Evolutionary conservation across 139 green algal genomes (phyloP).

Genomic region (Picochlorum sp.): DNA sequence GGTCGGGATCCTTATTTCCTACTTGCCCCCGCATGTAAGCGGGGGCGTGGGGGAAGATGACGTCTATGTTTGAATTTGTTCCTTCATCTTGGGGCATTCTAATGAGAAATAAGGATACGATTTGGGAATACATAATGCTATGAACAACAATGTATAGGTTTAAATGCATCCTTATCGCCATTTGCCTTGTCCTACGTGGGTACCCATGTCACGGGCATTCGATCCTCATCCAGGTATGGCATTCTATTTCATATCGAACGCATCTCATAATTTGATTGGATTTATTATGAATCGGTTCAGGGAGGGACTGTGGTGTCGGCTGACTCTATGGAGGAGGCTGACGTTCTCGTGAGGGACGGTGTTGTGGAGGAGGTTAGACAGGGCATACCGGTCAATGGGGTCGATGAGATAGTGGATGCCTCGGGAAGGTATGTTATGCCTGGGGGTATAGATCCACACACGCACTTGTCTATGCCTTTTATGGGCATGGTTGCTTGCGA

Average conservation of each 20-base stretch:
- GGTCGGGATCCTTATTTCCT: no score
- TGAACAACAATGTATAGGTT: no score
- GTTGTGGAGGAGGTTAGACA: conserved; percentile 55
- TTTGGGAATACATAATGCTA: no score
- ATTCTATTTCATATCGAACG: neutral
- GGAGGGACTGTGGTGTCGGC: conserved; percentile 87
- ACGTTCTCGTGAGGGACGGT: conserved; percentile 76
- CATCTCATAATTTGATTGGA: neutral
- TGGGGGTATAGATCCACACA: conserved; percentile 95
- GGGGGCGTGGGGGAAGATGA: no score
- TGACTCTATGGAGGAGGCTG: conserved; percentile 47
- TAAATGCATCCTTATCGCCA: no score
- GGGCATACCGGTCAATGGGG: conserved; percentile 24
- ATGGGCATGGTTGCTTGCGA: conserved; percentile 75
- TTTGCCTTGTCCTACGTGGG: no score
- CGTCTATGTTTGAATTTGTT: no score
- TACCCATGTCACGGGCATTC: no score
- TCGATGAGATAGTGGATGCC: conserved; percentile 61
- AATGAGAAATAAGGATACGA: no score
- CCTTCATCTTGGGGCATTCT: no score
- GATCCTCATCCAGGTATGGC: neutral
- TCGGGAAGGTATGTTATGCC: conserved; percentile 79
- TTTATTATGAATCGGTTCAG: conserved; percentile 26
- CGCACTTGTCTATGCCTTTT: conserved; percentile 93
- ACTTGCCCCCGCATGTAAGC: no score